Base-by-base conservation (phyloP, 208 protist genomes). In the Lotmaria passim region DNA sequence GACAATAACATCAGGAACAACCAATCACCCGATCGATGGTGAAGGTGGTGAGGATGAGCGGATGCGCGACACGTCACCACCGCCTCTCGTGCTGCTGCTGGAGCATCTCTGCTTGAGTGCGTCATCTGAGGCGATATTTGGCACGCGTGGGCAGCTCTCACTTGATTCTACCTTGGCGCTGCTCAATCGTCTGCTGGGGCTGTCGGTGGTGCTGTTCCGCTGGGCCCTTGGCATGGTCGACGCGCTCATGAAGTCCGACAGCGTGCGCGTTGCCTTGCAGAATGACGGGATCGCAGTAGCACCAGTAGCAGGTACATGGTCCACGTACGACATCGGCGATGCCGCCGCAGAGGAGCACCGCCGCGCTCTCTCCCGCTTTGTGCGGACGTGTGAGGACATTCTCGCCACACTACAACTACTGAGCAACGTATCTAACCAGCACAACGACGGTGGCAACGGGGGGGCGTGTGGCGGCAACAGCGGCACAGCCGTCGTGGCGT, bases 121-220 rank as follows among this genome's bases (percentile, higher is more conserved):
- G 8, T 33, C 69, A 11, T 73, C 85, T 8, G 85, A 86, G 24
- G 70, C 74, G 33, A 50, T 91, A 44, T 93, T 93, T 64, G 85
- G 88, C 24, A 24, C 43, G 17, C 38, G 56, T 3, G 43, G 53
- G 12, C 65, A 46, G 5, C 65, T 70, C 0, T 82, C 82, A 7
- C 64, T 93, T 8, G 26, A 66, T 21, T 26, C 53, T 26, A 71
- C 79, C 33, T 73, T 89, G 51, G 69, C 73, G 23, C 50, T 89
- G 0, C 59, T 90, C 14, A 47, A 43, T 12, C 43, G 66, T 7
- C 41, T 89, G 1, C 34, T 56, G 6, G 69, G 81, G 3, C 75
- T 93, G n/a, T 91, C 85, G 0, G 30, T 44, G 36, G 51, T 79
- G 11, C 83, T 75, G 24, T 58, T 64, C 38, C 70, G 70, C 23